Evolutionary conservation across 176 grass and related monocot genomes (phyloP), one percentile per base, ranked within the genome.

Genomic region (Triticum urartu): DNA sequence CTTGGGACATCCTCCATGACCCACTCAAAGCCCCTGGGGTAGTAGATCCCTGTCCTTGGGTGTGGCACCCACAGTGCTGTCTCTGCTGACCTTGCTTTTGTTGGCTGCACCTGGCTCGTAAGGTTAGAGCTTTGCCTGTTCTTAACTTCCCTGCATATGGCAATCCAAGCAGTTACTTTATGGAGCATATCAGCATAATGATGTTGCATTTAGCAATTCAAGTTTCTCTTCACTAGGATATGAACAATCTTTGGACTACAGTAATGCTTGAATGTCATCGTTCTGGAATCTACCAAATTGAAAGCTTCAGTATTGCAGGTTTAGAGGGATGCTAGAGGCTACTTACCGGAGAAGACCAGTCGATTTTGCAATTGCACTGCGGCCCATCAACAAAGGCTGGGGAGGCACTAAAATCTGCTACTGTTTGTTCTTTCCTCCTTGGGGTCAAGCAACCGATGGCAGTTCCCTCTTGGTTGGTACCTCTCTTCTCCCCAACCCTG

Each of bases 11-110:
- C 97, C 33, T 96, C 90, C 97, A 99, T 99, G 67, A 99, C 92
- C 97, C 94, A 93, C 68, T 99, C 97, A 80, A 94, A 87, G 15
- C 97, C 94, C 47, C 86, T 90, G 25, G 97, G 97, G 78, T 94
- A 99, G 85, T 96, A 99, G 22, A 99, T 99, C 80, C 94, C 97
- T 28, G 97, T 99, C 88, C 92, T 95, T 58, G 94, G 90, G 71
- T 99, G 87, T 30, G 97, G 92, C 71, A 96, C 82, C 97, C 97
- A 99, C 62, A 89, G 12, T 71, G 87, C 79, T 32, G 89, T 84
- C 74, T 90, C 85, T 87, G 81, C 81, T 11, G 88, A 89, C 42
- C 58, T 78, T 6, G 45, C 77, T 74, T 83, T 75, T 64, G 84
- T 12, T 80, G 86, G 68, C 67, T 78, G 79, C 75, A 69, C 21